Base-by-base conservation (phyloP, 192 early-diverging fungal genomes). In the Coemansia sp. region DNA sequence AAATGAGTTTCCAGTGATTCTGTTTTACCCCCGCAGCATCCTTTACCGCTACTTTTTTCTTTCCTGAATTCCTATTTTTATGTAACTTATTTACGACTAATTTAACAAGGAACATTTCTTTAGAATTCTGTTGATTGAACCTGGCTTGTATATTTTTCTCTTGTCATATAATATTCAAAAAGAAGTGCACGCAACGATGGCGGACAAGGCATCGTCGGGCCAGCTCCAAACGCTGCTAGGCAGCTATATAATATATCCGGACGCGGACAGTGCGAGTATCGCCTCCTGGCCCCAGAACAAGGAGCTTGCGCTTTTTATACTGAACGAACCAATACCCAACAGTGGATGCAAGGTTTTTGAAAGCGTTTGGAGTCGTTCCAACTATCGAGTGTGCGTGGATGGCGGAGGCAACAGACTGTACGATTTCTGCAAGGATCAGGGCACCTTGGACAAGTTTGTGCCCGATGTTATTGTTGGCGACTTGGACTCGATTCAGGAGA, bases 391-490 rank as follows among this genome's bases (percentile, higher is more conserved):
- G 45, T 94, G 94, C 70, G 91, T 93, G 0, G 96, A 98, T 62
- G 96, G 96, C 16, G 96, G 94, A 10, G 90, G 90, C 32, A 98
- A 98, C 73, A 86, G 90, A 22, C 75, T 98, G 25, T 94, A 89
- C 59, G 88, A 92, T 55, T 58, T 86, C 4, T 85, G 93, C 60
- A 61, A 44, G 12, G 50, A 74, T n/a, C 68, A 70, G 5, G 80
- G 79, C 17, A 37, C 59, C 19, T 44, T 63, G 32, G 58, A 22
- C 17, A 32, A 49, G 25, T 63, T 63, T 51, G 62, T 74, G 13
- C 96, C 96, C 38, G 82, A 94, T 69, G 86, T 77, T 40, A 91
- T 98, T 45, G 83, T 86, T 54, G 95, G 95, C 14, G 96, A 97
- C 77, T 69, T 97, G 19, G 95, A 97, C 74, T 97, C 95, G 19